Percentiles rank a stretch among this genome's conserved stretches.
phyloP scores from a whole-genome alignment of 371 early-diverging fungal species.

The Apophysomyces variabilis region DNA sequence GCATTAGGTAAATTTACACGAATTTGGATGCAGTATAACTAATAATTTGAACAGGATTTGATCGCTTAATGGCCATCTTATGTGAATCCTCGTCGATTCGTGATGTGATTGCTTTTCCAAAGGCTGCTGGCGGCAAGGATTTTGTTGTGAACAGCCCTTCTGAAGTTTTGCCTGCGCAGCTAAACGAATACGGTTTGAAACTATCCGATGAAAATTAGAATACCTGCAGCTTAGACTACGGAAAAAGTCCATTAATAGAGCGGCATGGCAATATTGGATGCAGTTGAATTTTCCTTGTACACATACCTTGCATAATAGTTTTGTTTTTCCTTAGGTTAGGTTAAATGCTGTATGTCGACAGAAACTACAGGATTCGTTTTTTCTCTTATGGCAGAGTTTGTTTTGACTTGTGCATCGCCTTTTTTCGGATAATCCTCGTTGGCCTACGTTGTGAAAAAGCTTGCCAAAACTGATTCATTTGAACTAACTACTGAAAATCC shows the following conservation, averaged over 20 bases:
- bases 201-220: slow-evolving; percentile 21
- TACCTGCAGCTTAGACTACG: too few species aligned
- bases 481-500: too few species aligned
- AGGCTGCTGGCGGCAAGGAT: slow-evolving; percentile 83
- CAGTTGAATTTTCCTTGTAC: background rate
- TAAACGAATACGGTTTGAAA: slow-evolving; percentile 71
- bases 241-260: too few species aligned
- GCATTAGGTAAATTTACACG: slow-evolving; percentile 65
- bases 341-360: slow-evolving; percentile 1
- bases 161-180: slow-evolving; percentile 58
- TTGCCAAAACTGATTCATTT: too few species aligned
- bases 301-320: background rate
- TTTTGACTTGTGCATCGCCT: too few species aligned
- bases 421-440: too few species aligned
- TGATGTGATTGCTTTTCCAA: slow-evolving; percentile 95
- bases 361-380: too few species aligned
- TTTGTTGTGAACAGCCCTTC: slow-evolving; percentile 84
- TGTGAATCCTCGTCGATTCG: slow-evolving; percentile 77
- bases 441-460: too few species aligned
- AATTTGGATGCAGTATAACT: background rate
- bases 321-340: background rate
- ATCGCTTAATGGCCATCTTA: slow-evolving; percentile 81
- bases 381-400: too few species aligned
- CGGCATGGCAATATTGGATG: too few species aligned
- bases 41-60: slow-evolving; percentile 61